Conservation (phyloP, 1,284 basidiomycete species). For the Garcileccinum viscosum region DNA sequence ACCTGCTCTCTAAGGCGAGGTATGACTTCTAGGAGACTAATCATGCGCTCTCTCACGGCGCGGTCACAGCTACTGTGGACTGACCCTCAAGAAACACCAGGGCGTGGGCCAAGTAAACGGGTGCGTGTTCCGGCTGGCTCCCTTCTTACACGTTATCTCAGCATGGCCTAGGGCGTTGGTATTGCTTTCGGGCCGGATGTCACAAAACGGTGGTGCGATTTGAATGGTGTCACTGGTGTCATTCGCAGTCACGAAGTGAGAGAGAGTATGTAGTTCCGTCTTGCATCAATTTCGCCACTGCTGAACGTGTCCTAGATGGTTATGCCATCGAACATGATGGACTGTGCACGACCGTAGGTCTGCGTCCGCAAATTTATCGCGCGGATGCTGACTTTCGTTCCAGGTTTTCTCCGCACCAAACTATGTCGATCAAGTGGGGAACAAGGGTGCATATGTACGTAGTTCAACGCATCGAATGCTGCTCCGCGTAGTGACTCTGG, state of each 20-base stretch:
- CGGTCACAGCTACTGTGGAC: conserved; percentile 79
- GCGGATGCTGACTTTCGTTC: conserved; percentile 12
- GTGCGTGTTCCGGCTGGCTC: conserved; percentile 48
- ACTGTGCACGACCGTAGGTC: conserved; percentile 80
- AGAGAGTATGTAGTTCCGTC: conserved; percentile 62
- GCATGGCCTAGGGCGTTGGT: conserved; percentile 79
- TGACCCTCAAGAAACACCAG: conserved; percentile 89
- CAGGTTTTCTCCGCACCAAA: conserved; percentile 86
- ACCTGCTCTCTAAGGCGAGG: conserved; percentile 54
- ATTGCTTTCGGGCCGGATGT: conserved; percentile 96
- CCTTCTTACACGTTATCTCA: conserved; percentile 16
- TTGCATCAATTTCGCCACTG: neutral
- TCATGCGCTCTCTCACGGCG: conserved; percentile 16
- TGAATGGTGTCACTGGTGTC: conserved; percentile 87
- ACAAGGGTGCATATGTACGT: conserved; percentile 82
- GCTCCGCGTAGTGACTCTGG: conserved; percentile 3
- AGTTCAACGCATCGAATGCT: conserved; percentile 6
- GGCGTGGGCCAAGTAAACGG: conserved; percentile 96
- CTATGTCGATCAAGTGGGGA: conserved; percentile 83
- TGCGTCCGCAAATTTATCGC: conserved; percentile 1
- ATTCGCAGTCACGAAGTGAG: conserved; percentile 98
- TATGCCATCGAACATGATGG: conserved; percentile 92
- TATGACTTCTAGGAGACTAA: conserved; percentile 35
- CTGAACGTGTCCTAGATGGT: conserved; percentile 57
- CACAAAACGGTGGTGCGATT: conserved; percentile 85